Base-by-base conservation (phyloP, 768 basidiomycete species). In the Postia placenta region DNA sequence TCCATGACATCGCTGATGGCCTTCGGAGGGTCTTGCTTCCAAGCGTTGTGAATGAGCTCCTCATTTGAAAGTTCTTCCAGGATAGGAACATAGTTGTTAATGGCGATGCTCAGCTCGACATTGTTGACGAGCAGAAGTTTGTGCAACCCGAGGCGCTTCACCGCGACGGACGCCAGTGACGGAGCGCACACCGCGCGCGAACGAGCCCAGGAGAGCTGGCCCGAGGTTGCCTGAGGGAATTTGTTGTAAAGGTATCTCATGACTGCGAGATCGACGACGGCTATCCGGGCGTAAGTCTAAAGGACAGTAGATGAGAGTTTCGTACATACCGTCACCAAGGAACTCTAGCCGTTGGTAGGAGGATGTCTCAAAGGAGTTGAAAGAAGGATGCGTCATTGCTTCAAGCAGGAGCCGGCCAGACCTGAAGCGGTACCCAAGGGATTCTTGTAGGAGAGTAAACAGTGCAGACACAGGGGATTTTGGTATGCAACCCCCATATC, bases 311-410 rank as follows among this genome's bases (percentile, higher is more conserved):
- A 9, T 7, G 15, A 3, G 23, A 5, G 5, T 40, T 39, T 6
- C 1, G 39, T 28, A 61, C 81, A 67, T 62, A 92, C 91, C 87
- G 61, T 95, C 92, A 26, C 92, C 92, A 2, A 95, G 74, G 57
- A 92, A 93, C 57, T 95, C 92, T 11, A 93, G 69, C 12, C 92
- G 78, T 53, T 95, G 86, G 64, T 94, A 94, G 2, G 87, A 88
- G 5, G 78, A 69, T 9, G 72, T 72, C 11, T 73, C 74, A 1
- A 66, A 62, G 2, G 64, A 64, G 9, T 74, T 70, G 56, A 87
- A 87, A 0, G 88, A 90, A 0, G 91, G 86, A 60, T 95, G 92
- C 0, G 88, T 91, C n/a, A 92, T 66, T 7, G 91, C 90, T 66
- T 92, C 83, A 6, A 86, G 58, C 2, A 94, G 66, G 14, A 89